Base-by-base conservation (phyloP, 2,329 filamentous ascomycete genomes). In the Hymenoscyphus salicellus region DNA sequence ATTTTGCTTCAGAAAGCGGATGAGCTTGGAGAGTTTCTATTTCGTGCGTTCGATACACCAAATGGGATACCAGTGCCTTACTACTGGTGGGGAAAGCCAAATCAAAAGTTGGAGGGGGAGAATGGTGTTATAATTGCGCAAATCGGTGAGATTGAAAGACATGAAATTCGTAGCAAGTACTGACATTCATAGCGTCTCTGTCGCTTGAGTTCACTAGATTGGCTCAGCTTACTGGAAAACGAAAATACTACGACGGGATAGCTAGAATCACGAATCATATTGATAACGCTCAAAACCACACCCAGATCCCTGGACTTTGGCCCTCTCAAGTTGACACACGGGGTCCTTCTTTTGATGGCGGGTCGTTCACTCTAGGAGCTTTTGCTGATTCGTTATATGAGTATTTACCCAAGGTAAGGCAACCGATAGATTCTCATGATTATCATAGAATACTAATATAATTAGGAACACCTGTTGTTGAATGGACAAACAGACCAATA, bases 261-360 rank as follows among this genome's bases (percentile, higher is more conserved):
- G 33, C 33, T 11, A 36, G 11, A 36, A 36, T 36, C 11, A 36
- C 33, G 11, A 36, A 36, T 16, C 33, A 36, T 14, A 36, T 36
- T 3, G 33, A 36, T 36, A 36, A 36, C 33, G 33, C 33, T 11
- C 33, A 89, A 71, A 77, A 79, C 61, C 71, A 76, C 16, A 87
- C 84, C 5, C 77, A 76, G 30, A 72, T 88, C 36, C 85, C 86
- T 0, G 86, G 86, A 5, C 79, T 89, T 77, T 89, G 85, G 84
- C 85, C 86, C 0, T 76, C 84, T 0, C 72, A 79, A 7, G 73
- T 88, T 20, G 79, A 85, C 65, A 76, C 75, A 1, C 74, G 76
- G 68, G 84, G 83, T 0, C 85, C 87, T 3, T 78, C 86, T 11
- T 79, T 89, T 38, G 84, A 84, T 10, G 68, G 63, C 11, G 77